These are phyloP conservation scores for Fusarium temperatum DNA, from an alignment of 2,329 filamentous ascomycete species.

Conservation along the genomic window DNA sequence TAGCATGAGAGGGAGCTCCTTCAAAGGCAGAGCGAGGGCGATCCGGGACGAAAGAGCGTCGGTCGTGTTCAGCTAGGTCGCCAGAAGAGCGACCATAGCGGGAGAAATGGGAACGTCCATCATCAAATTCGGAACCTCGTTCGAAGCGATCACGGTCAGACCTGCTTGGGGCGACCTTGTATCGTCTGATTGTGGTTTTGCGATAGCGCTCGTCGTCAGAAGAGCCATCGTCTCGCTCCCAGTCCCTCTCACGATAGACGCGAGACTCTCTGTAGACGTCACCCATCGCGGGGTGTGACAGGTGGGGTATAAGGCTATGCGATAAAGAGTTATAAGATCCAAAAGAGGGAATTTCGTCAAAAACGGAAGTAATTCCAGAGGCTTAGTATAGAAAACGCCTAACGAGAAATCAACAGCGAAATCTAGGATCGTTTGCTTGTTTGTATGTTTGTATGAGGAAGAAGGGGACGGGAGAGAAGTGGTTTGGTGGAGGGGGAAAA, in stretches of 20 bases:
- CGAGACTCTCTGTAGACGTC: constrained; percentile 47
- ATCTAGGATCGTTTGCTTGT: constrained; percentile 28
- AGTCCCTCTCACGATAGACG: constrained; percentile 48
- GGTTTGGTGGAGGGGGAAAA: constrained; percentile 23
- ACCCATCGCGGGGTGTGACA: constrained; percentile 45
- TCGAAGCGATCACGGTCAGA: constrained; percentile 55
- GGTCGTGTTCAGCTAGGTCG: constrained; percentile 55
- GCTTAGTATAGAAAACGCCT: constrained; percentile 25
- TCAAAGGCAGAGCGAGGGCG: constrained; percentile 63
- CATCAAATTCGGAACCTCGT: constrained; percentile 55
- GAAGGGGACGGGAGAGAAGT: constrained; percentile 10
- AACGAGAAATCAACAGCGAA: constrained; percentile 31
- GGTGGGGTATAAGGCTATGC: constrained; percentile 22
- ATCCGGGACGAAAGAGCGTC: constrained; percentile 57
- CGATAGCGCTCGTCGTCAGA: constrained; percentile 58
- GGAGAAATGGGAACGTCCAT: constrained; percentile 57
- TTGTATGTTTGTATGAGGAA: constrained; percentile 31
- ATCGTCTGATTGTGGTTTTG: constrained; percentile 60
- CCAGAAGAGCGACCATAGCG: constrained; percentile 50
- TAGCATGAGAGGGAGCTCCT: constrained; percentile 49
- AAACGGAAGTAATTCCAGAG: background rate
- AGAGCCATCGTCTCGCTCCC: constrained; percentile 45
- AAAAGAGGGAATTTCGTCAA: background rate
- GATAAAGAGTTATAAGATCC: constrained; percentile 14
- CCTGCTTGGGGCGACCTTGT: constrained; percentile 58